Conservation (phyloP, 495 filamentous ascomycete species). For the Pseudevernia furfuracea region DNA sequence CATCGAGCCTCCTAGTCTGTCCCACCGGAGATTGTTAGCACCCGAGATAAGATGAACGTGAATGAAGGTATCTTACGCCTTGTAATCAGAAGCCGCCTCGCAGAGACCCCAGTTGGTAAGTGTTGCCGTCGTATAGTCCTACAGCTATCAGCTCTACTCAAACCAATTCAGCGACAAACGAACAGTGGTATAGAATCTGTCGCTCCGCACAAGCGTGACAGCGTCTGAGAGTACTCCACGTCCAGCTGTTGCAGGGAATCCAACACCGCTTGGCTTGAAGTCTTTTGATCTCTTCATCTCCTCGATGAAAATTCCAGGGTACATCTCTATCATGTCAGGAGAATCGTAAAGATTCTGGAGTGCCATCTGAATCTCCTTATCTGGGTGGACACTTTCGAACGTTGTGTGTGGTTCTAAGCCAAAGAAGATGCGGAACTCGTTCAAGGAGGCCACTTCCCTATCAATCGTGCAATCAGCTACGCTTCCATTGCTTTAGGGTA, state of each 20-base stretch:
- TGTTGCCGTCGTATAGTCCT: conserved; percentile 7
- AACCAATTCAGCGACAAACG: background rate
- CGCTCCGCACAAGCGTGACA: conserved; percentile 25
- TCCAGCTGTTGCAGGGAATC: conserved; percentile 31
- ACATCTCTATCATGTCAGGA: conserved; percentile 40
- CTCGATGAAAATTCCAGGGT: conserved; percentile 37
- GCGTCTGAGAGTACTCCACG: conserved; percentile 24
- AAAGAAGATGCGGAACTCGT: conserved; percentile 39
- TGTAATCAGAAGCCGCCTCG: conserved; percentile 4
- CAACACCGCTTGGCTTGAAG: background rate
- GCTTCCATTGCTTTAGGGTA: background rate
- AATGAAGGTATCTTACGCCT: background rate
- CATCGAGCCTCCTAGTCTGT: conserved; percentile 26
- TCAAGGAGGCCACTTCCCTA: conserved; percentile 32
- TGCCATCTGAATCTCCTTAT: conserved; percentile 31
- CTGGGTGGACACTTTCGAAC: conserved; percentile 37
- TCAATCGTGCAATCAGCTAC: background rate
- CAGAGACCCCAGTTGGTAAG: conserved; percentile 6
- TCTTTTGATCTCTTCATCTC: conserved; percentile 8
- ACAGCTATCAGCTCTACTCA: background rate
- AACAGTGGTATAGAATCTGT: conserved; percentile 26
- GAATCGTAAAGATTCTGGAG: conserved; percentile 34
- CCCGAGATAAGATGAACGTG: too few relatives aligned
- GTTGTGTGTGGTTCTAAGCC: conserved; percentile 28
- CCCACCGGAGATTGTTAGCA: conserved; percentile 10